Conservation (phyloP, 2,329 filamentous ascomycete genomes). For the Gnomoniopsis sp. region DNA sequence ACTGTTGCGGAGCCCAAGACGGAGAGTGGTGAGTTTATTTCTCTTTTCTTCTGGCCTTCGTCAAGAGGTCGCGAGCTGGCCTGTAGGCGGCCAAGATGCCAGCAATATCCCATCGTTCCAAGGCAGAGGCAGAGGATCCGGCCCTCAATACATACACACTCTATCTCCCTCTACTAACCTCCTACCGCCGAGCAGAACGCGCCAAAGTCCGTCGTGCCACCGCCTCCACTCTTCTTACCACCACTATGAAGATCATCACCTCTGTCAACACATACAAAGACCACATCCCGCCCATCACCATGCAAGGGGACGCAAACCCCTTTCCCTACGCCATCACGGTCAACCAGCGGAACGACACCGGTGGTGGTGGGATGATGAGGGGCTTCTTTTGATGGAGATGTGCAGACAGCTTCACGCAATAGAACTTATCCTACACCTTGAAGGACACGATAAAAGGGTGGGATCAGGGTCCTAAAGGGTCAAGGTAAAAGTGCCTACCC, state of each 20-base stretch:
- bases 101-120: background rate
- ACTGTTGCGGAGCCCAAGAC: conserved; percentile 88
- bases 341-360: conserved; percentile 52
- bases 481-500: too few relatives aligned
- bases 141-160: background rate
- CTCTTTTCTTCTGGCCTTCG: conserved; percentile 1
- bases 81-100: background rate
- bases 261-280: conserved; percentile 87
- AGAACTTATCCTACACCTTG: too few relatives aligned
- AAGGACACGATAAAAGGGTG: too few relatives aligned
- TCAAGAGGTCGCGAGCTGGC: background rate
- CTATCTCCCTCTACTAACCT: background rate
- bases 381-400: background rate
- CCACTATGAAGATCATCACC: conserved; percentile 84
- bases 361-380: background rate
- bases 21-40: conserved; percentile 66
- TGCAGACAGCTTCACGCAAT: background rate
- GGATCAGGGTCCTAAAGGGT: too few relatives aligned
- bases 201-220: conserved; percentile 86
- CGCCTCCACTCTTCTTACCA: conserved; percentile 83
- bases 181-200: conserved; percentile 56
- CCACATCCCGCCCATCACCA: conserved; percentile 95
- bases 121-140: background rate
- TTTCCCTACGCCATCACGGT: conserved; percentile 93
- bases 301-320: conserved; percentile 76